These are phyloP conservation scores for Lodderomyces pseudojiufengensis DNA, from an alignment of 1,139 yeast species.

Conservation along the genomic window DNA sequence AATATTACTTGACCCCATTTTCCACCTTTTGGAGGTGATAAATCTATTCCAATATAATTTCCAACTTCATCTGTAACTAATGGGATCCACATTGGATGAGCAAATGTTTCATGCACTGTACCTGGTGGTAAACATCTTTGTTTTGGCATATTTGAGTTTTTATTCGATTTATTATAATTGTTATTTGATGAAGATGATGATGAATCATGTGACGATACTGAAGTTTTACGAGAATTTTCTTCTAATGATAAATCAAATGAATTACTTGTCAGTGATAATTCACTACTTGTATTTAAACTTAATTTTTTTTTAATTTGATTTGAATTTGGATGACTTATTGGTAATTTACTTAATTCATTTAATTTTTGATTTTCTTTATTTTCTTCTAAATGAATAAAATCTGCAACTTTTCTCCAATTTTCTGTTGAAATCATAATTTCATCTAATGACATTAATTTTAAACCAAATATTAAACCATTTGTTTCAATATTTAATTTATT, in stretches of 20 bases:
- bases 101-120: constrained; percentile 65
- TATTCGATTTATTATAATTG: neutral
- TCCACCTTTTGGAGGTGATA: constrained; percentile 69
- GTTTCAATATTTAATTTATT: constrained; percentile 46
- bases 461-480: constrained; percentile 57
- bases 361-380: constrained; percentile 19
- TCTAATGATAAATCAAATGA: constrained; percentile 10
- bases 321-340: constrained; percentile 21
- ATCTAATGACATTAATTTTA: constrained; percentile 61
- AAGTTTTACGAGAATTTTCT: constrained; percentile 7
- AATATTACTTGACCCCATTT: constrained; percentile 77
- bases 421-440: constrained; percentile 62
- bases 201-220: constrained; percentile 8
- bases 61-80: constrained; percentile 84
- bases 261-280: constrained; percentile 8
- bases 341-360: constrained; percentile 25
- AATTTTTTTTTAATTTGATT: constrained; percentile 22
- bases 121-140: constrained; percentile 78
- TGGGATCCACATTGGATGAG: constrained; percentile 91
- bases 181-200: constrained; percentile 4
- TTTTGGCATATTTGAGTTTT: constrained; percentile 33
- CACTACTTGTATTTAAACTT: constrained; percentile 10
- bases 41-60: constrained; percentile 83
- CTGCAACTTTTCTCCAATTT: constrained; percentile 65
- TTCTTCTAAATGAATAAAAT: constrained; percentile 34